Evolutionary conservation across 2,329 filamentous ascomycete genomes (phyloP).

Genomic region (Aaosphaeria arxii): DNA sequence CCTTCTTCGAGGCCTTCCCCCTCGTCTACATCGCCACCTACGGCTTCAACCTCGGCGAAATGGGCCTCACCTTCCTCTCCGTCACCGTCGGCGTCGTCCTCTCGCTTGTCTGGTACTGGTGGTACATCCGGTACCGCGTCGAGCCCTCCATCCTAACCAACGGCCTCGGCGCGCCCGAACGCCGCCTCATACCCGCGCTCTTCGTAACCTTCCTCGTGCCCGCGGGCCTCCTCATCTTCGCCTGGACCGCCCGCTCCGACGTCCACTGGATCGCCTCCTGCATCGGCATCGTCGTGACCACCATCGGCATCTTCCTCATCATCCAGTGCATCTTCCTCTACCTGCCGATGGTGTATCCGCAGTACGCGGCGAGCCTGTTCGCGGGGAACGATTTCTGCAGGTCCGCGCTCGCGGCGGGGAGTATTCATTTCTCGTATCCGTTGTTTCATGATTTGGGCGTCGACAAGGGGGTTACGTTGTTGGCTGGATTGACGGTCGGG

Average conservation of each 20-base stretch:
- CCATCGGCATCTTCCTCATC: slow-evolving; percentile 40
- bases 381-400: slow-evolving; percentile 63
- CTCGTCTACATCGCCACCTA: slow-evolving; percentile 74
- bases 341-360: slow-evolving; percentile 61
- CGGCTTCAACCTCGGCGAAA: slow-evolving; percentile 68
- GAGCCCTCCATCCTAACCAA: slow-evolving; percentile 55
- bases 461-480: slow-evolving; percentile 54
- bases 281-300: slow-evolving; percentile 52
- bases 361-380: slow-evolving; percentile 46
- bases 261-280: slow-evolving; percentile 59
- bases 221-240: slow-evolving; percentile 63
- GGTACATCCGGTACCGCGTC: slow-evolving; percentile 76
- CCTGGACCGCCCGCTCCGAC: slow-evolving; percentile 62
- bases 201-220: slow-evolving; percentile 56
- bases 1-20: slow-evolving; percentile 67
- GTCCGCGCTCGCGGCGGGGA: slow-evolving; percentile 55
- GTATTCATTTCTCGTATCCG: slow-evolving; percentile 59
- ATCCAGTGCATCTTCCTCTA: slow-evolving; percentile 59
- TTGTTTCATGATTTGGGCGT: slow-evolving; percentile 60
- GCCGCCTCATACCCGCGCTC: slow-evolving; percentile 71
- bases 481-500: slow-evolving; percentile 44
- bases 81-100: slow-evolving; percentile 70
- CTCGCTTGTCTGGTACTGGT: slow-evolving; percentile 64
- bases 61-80: slow-evolving; percentile 82
- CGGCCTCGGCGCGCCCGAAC: slow-evolving; percentile 69